Base-by-base conservation (phyloP, 2,329 filamentous ascomycete genomes). In the Ophiostoma ips region DNA sequence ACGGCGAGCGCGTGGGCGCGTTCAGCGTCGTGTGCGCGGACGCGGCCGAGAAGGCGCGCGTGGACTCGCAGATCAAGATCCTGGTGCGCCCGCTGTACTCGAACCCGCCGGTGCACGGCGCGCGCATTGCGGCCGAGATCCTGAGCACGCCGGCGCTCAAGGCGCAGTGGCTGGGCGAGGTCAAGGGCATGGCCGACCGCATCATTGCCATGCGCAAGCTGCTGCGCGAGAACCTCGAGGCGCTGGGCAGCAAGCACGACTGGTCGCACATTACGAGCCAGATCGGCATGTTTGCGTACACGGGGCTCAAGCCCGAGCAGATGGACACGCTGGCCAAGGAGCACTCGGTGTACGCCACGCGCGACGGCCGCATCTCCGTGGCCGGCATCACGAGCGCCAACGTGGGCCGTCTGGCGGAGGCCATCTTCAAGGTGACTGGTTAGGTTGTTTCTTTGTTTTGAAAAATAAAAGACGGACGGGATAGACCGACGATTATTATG, bases 271-370 rank as follows among this genome's bases (percentile, higher is more conserved):
- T 98, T 71, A 96, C 92, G 59, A 89, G 77, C 70, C 87, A 94
- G 79, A 98, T 98, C 62, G 92, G 92, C 72, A 98, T 98, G 92
- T 98, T 98, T 64, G 90, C 92, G 60, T 98, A 94, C 77, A 98
- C 92, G 48, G 92, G 92, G 55, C 73, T 98, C 62, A 90, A 76
- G 60, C 73, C 89, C 50, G 83, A 90, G 70, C 85, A 95, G 73
- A 95, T 96, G 87, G 84, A 90, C 50, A 73, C 72, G 62, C 76
- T 98, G 55, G 87, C 89, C 58, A 88, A 94, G 75, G 87, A 96
- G 74, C 87, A 92, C 77, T 95, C 87, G 54, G 90, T 98, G 61
- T 98, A 98, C 66, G 90, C 89, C 58, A 96, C 92, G 69, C 92
- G 87, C 75, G 84, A 92, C 63, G 86, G 86, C 60, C 79, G 86